A percentile compares a stretch with the other conserved stretches of the same genome.
These are phyloP conservation scores for Diatrype stigma DNA, from an alignment of 2,329 filamentous ascomycete genomes.

Conservation along the genomic window DNA sequence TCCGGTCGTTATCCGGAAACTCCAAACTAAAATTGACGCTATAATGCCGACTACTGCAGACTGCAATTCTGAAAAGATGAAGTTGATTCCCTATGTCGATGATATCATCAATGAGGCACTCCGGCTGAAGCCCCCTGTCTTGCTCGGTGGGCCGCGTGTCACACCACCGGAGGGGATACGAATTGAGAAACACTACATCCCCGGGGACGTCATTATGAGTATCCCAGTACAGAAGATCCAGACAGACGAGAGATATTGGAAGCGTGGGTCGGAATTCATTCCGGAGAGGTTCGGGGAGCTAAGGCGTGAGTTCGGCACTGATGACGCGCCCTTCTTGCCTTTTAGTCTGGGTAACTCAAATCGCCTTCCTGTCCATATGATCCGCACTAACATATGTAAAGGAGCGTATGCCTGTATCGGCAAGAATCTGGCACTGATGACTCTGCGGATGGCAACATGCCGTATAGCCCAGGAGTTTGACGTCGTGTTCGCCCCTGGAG, in stretches of 20 bases:
- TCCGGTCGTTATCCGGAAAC: conserved; percentile 22
- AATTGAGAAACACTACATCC: conserved; percentile 29
- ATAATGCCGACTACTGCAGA: conserved; percentile 20
- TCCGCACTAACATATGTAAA: background rate
- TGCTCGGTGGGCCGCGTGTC: conserved; percentile 30
- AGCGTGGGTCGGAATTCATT: conserved; percentile 12
- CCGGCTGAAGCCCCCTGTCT: conserved; percentile 34
- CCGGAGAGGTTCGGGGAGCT: conserved; percentile 20
- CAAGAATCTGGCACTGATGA: conserved; percentile 17
- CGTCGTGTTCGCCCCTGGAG: conserved; percentile 18
- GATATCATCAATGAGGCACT: conserved; percentile 26
- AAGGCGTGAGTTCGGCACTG: conserved; percentile 16
- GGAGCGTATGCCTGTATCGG: conserved; percentile 17
- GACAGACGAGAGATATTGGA: conserved; percentile 16
- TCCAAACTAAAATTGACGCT: conserved; percentile 26
- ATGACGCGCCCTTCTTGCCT: conserved; percentile 16
- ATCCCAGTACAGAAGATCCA: conserved; percentile 23
- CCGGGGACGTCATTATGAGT: conserved; percentile 24
- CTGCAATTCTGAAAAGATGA: conserved; percentile 27
- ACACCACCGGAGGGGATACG: conserved; percentile 32
- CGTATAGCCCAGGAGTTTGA: conserved; percentile 13
- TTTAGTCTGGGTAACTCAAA: conserved; percentile 14
- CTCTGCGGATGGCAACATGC: conserved; percentile 13
- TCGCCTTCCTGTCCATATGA: background rate
- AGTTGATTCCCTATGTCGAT: conserved; percentile 28